Percentiles rank a stretch among this genome's conserved stretches.
Conservation (phyloP, 768 basidiomycete species). For the Kwoniella dejecticola region DNA sequence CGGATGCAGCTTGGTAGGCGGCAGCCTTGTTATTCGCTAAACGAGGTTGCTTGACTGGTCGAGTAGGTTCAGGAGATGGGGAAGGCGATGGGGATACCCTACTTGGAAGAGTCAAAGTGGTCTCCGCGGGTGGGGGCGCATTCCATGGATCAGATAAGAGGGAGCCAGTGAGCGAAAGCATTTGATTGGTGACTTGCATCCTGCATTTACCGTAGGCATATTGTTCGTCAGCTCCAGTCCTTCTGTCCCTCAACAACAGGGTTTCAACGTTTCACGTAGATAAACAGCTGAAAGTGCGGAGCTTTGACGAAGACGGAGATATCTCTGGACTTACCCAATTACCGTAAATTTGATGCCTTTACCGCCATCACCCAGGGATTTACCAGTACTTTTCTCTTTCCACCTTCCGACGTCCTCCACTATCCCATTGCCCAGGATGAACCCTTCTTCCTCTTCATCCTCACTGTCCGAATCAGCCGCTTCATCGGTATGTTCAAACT, state of each 20-base stretch:
- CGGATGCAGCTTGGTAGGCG: background rate
- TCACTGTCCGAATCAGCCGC: conserved; percentile 39
- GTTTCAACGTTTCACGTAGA: no score
- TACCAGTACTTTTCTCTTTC: conserved; percentile 72
- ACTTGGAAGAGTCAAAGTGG: conserved; percentile 8
- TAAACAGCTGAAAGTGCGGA: no score
- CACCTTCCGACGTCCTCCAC: conserved; percentile 70
- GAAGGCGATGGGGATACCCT: conserved; percentile 27
- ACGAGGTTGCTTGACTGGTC: conserved; percentile 14
- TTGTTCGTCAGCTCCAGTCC: conserved; percentile 4
- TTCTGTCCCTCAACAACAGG: background rate
- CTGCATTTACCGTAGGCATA: conserved; percentile 60
- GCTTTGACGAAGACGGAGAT: no score
- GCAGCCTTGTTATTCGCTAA: background rate
- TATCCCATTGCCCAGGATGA: conserved; percentile 28
- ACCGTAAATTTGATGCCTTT: conserved; percentile 80
- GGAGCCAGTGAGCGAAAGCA: conserved; percentile 78
- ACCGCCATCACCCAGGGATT: conserved; percentile 68
- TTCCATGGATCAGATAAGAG: conserved; percentile 39
- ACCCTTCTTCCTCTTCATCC: conserved; percentile 27
- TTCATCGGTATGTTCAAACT: conserved; percentile 73
- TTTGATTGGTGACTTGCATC: conserved; percentile 84
- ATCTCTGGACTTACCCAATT: conserved; percentile 75
- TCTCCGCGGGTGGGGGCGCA: conserved; percentile 35
- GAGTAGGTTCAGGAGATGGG: conserved; percentile 29